A percentile compares a stretch with the other conserved stretches of the same genome.
Conservation (phyloP, 352 stramenopile genomes). For the Pythium coloratum region DNA sequence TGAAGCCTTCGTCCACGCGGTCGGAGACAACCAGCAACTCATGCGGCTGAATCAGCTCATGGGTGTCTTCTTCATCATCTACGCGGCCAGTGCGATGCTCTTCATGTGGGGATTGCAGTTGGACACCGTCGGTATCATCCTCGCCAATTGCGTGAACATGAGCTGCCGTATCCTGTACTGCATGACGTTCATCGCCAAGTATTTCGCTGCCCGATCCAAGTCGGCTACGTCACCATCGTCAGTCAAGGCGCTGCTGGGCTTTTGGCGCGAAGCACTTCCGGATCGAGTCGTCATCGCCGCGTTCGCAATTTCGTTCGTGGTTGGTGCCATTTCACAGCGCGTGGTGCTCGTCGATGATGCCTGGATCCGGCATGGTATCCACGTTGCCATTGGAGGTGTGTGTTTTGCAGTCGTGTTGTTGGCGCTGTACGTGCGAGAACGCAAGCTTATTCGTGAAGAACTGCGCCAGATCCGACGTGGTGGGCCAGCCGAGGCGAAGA, state of each 20-base stretch:
- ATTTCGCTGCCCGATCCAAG: slow-evolving; percentile 33
- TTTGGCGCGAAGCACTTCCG: slow-evolving; percentile 55
- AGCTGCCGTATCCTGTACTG: slow-evolving; percentile 81
- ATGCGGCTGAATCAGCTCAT: slow-evolving; percentile 84
- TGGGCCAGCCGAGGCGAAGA: not conserved
- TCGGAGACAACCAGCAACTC: slow-evolving; percentile 63
- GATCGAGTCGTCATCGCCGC: slow-evolving; percentile 48
- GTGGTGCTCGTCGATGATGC: slow-evolving; percentile 42
- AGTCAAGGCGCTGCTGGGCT: slow-evolving; percentile 26
- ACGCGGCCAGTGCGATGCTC: slow-evolving; percentile 54
- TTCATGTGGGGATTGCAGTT: slow-evolving; percentile 66
- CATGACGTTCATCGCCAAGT: slow-evolving; percentile 61
- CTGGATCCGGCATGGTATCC: slow-evolving; percentile 39
- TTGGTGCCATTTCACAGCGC: slow-evolving; percentile 41
- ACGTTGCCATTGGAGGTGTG: slow-evolving; percentile 45
- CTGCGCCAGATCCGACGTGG: slow-evolving; percentile 17
- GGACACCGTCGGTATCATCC: slow-evolving; percentile 72
- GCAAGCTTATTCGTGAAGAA: slow-evolving; percentile 36
- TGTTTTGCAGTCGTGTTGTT: slow-evolving; percentile 46
- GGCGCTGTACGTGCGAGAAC: slow-evolving; percentile 52
- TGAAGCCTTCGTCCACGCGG: slow-evolving; percentile 95
- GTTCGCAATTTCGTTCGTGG: slow-evolving; percentile 40
- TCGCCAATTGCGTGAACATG: slow-evolving; percentile 90
- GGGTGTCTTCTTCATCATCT: slow-evolving; percentile 77
- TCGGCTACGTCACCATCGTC: not conserved